These are phyloP conservation scores for Lichtheimia corymbifera DNA, from an alignment of 371 early-diverging fungal genomes.

Conservation along the genomic window DNA sequence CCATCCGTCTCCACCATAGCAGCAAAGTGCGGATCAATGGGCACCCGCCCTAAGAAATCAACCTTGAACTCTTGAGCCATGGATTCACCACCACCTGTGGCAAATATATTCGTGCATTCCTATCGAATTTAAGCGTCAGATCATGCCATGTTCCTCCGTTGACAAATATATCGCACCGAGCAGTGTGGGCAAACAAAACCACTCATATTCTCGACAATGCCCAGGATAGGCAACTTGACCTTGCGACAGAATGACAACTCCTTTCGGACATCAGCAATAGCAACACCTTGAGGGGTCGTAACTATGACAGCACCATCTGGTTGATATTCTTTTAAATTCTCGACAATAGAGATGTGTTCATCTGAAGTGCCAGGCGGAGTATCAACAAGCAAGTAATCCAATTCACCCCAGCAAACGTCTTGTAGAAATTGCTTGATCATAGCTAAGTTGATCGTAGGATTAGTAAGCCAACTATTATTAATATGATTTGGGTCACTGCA, in stretches of 20 bases:
- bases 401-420: constrained; percentile 85
- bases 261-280: constrained; percentile 86
- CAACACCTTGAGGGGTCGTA: constrained; percentile 90
- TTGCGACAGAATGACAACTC: constrained; percentile 87
- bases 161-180: constrained; percentile 48
- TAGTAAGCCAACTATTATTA: constrained; percentile 1
- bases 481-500: neutral
- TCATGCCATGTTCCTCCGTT: neutral
- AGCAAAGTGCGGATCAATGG: constrained; percentile 83
- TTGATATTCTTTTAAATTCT: constrained; percentile 70
- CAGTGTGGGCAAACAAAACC: constrained; percentile 91
- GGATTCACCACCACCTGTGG: constrained; percentile 90
- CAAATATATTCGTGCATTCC: constrained; percentile 92
- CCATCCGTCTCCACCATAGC: constrained; percentile 66
- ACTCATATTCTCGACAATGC: constrained; percentile 95
- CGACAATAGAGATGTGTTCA: constrained; percentile 87
- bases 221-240: constrained; percentile 77
- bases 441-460: constrained; percentile 32
- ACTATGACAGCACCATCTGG: constrained; percentile 88
- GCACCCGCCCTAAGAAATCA: constrained; percentile 80
- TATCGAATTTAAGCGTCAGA: constrained; percentile 23
- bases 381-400: constrained; percentile 91
- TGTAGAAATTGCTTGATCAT: constrained; percentile 90
- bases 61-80: constrained; percentile 82
- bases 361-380: constrained; percentile 97